Evolutionary conservation across 2,329 filamentous ascomycete genomes (phyloP), one percentile per base, ranked within the genome.

Genomic region (Fusarium nurragi): DNA sequence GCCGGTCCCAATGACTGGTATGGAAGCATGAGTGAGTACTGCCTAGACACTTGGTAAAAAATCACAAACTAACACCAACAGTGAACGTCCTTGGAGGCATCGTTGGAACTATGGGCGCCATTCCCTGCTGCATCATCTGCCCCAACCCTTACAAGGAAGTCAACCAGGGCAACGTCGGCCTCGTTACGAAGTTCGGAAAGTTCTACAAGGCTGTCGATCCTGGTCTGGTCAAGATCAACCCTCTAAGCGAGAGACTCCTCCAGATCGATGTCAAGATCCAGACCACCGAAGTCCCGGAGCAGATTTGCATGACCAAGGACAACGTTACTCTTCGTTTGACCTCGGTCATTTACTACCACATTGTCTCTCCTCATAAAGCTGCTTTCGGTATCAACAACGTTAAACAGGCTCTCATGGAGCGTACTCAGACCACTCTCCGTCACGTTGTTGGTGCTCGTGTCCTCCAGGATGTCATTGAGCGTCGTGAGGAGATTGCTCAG

Each of bases 261-360:
- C 92, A 96, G 73, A 90, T 99, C 75, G 95, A 99, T 77, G 95
- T 99, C 81, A 99, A 98, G 88, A 97, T 98, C 71, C 95, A 99
- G 81, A 97, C 97, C 68, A 93, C 96, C 77, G 90, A 99, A 83
- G 95, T 99, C 22, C 94, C 94, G 18, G 89, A 94, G 80, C 95
- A 99, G 80, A 88, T 94, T 64, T 98, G 95, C 84, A 99, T 99
- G 94, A 99, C 95, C 77, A 98, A 98, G 83, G 95, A 99, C 84
- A 99, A 99, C 74, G 95, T 98, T 65, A 97, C 92, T 41, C 85
- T 99, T 38, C 90, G 94, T 72, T 85, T 99, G 69, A 98, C 94
- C 44, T 97, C 92, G 7, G 95, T 99, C 76, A 97, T 99, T 81
- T 99, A 99, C 86, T 99, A 99, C 83, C 94, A 97, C 84, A 94